phyloP scores from a whole-genome alignment of 2,329 filamentous ascomycete genomes.

The Herpotrichia juniperi region DNA sequence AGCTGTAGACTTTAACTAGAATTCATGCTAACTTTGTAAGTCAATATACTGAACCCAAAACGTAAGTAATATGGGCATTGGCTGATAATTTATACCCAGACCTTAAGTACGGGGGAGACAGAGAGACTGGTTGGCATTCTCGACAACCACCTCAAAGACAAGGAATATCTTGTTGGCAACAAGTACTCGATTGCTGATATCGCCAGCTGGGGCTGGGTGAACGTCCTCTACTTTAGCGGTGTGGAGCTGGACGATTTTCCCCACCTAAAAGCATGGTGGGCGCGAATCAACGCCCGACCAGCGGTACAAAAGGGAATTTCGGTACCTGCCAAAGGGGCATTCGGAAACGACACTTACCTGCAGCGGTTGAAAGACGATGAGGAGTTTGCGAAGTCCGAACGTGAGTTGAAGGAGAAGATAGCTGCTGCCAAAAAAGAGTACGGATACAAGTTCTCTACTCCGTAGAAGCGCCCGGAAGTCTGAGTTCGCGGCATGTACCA shows the following conservation, averaged over 20 bases:
- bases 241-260: slow-evolving; percentile 51
- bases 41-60: no score
- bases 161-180: slow-evolving; percentile 53
- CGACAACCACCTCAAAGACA: slow-evolving; percentile 48
- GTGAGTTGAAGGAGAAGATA: slow-evolving; percentile 42
- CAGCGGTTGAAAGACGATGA: slow-evolving; percentile 54
- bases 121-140: slow-evolving; percentile 55
- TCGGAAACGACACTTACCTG: slow-evolving; percentile 51
- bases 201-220: slow-evolving; percentile 53
- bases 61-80: no score
- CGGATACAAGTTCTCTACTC: slow-evolving; percentile 52
- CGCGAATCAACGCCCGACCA: slow-evolving; percentile 48
- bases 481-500: background rate
- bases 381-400: slow-evolving; percentile 56
- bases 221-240: slow-evolving; percentile 48
- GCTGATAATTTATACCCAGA: no score
- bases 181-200: slow-evolving; percentile 56
- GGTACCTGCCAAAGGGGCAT: slow-evolving; percentile 42
- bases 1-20: no score
- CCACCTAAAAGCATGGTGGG: slow-evolving; percentile 53
- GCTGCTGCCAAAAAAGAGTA: slow-evolving; percentile 54
- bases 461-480: slow-evolving; percentile 22
- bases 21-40: no score
- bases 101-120: slow-evolving; percentile 54
- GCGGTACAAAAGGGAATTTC: slow-evolving; percentile 49